Conservation (phyloP, 352 stramenopile species). For the Globisporangium alternatum region DNA sequence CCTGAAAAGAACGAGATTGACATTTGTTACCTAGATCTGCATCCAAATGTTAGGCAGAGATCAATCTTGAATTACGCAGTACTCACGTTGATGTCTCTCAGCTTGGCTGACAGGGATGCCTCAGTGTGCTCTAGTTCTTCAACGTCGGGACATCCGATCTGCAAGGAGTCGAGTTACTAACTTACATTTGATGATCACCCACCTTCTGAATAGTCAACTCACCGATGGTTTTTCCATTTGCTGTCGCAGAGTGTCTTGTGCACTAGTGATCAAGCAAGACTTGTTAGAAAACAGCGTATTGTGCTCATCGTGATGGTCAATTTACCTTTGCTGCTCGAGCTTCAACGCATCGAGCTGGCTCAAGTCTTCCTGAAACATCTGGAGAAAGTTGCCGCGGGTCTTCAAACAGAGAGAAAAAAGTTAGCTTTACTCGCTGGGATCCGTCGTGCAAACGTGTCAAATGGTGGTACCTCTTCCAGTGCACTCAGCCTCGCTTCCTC, state of each 20-base stretch:
- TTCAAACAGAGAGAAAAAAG: conserved; percentile 2
- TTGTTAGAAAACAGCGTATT: not conserved
- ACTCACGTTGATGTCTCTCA: conserved; percentile 9
- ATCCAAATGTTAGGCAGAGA: no score
- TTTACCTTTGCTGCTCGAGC: conserved; percentile 13
- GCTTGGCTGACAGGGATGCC: not conserved
- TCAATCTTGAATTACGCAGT: no score
- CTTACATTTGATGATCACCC: not conserved
- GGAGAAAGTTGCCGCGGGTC: conserved; percentile 7
- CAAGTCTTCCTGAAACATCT: conserved; percentile 10
- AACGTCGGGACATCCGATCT: conserved; percentile 7
- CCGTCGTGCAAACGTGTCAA: not conserved
- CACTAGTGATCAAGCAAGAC: not conserved
- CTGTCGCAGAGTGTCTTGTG: conserved; percentile 6
- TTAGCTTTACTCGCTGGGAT: not conserved
- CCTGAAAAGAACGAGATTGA: not conserved
- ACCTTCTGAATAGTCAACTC: not conserved
- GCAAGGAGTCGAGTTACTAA: not conserved
- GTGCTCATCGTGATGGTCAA: not conserved
- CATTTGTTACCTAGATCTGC: not conserved
- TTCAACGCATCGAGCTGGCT: conserved; percentile 6
- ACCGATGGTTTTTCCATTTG: conserved; percentile 9
- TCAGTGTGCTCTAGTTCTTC: conserved; percentile 7
- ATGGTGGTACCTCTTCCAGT: not conserved
- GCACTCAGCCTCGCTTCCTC: conserved; percentile 5